These are phyloP conservation scores for Phtheirospermum japonicum DNA, from an alignment of 257 asterid species.

Conservation along the genomic window DNA sequence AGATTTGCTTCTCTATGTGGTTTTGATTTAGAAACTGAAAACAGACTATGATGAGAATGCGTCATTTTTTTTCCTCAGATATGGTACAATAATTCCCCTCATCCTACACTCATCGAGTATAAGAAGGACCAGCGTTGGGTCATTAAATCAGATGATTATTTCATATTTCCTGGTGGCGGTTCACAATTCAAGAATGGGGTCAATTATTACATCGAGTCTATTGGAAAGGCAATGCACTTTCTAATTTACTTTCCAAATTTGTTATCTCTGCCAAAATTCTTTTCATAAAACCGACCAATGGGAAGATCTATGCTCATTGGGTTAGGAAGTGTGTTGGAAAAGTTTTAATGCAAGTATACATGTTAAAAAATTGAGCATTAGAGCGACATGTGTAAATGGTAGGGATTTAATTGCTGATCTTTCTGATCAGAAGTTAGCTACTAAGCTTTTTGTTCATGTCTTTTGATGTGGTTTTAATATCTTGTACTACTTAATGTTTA, in stretches of 20 bases:
- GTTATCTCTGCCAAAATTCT: background rate
- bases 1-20: too few relatives aligned
- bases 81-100: slow-evolving; percentile 92
- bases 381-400: slow-evolving; percentile 2
- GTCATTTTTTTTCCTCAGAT: slow-evolving; percentile 43
- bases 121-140: slow-evolving; percentile 85
- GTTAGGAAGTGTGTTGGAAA: too few relatives aligned
- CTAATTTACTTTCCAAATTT: slow-evolving; percentile 12
- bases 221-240: slow-evolving; percentile 49
- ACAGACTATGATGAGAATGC: slow-evolving; percentile 14
- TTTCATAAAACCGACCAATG: background rate
- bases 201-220: slow-evolving; percentile 48
- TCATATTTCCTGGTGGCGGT: slow-evolving; percentile 98
- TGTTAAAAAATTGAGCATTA: too few relatives aligned
- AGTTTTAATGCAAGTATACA: too few relatives aligned
- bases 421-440: background rate
- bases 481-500: background rate
- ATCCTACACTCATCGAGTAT: slow-evolving; percentile 93
- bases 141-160: too few relatives aligned
- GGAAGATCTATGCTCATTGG: too few relatives aligned
- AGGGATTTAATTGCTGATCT: background rate
- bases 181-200: slow-evolving; percentile 89
- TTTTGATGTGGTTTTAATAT: background rate
- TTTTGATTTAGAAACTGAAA: too few relatives aligned
- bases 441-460: background rate